Conservation (phyloP, 805 yeast species). For the Ogataea paraovalis region DNA sequence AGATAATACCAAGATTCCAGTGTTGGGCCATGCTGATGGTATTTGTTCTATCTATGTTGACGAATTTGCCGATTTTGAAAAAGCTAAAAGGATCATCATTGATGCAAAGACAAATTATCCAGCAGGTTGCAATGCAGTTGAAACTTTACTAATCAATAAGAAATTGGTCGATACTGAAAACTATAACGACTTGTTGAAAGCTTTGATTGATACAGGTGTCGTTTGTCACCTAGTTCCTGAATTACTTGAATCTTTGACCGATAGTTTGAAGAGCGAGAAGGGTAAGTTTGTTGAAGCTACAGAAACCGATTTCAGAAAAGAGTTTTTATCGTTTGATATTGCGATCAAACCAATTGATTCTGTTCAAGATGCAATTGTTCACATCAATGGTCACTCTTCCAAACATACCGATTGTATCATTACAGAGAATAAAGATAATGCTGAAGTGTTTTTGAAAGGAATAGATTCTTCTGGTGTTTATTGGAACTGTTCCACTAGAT, state of each 20-base stretch:
- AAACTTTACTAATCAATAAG: conserved; percentile 68
- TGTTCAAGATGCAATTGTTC: conserved; percentile 71
- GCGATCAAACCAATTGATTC: conserved; percentile 63
- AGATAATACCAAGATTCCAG: conserved; percentile 88
- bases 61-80: conserved; percentile 66
- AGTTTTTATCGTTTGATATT: conserved; percentile 77
- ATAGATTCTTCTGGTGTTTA: conserved; percentile 95
- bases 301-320: conserved; percentile 73
- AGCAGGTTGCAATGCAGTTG: conserved; percentile 98
- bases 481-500: conserved; percentile 96
- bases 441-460: conserved; percentile 75
- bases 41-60: conserved; percentile 87
- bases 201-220: conserved; percentile 62
- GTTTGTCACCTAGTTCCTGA: conserved; percentile 63
- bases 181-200: conserved; percentile 20
- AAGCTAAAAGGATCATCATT: conserved; percentile 70
- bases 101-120: conserved; percentile 96
- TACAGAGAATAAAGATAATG: conserved; percentile 67
- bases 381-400: conserved; percentile 88
- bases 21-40: conserved; percentile 98
- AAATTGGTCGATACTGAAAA: conserved; percentile 25
- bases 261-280: conserved; percentile 8
- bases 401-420: conserved; percentile 93
- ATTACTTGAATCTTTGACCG: conserved; percentile 33
- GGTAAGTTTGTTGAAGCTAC: conserved; percentile 42